These are phyloP conservation scores for Ganoderma sp. DNA, from an alignment of 1,284 basidiomycete species.

Conservation along the genomic window DNA sequence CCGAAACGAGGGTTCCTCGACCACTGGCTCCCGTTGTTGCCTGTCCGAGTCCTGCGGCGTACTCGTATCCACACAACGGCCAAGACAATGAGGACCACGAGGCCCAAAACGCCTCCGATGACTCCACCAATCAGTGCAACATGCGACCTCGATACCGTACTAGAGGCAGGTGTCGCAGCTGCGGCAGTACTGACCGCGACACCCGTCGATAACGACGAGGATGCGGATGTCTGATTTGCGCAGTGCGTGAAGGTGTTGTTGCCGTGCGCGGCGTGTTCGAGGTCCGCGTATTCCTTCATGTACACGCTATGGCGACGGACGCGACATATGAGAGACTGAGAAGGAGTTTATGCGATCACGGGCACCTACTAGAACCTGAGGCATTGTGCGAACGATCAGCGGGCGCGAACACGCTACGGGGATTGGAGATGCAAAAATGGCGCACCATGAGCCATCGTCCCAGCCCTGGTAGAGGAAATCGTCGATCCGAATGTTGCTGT, in stretches of 20 bases:
- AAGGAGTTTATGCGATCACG: background rate
- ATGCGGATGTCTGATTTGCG: slow-evolving; percentile 12
- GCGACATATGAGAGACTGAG: background rate
- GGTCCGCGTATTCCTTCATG: slow-evolving; percentile 21
- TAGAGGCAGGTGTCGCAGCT: background rate
- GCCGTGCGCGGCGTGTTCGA: slow-evolving; percentile 16
- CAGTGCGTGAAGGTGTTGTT: slow-evolving; percentile 28
- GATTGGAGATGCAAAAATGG: background rate
- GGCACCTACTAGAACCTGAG: background rate
- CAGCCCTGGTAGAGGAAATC: slow-evolving; percentile 27
- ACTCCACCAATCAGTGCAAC: background rate
- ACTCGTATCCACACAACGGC: background rate
- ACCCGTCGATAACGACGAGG: background rate
- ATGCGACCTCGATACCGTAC: background rate
- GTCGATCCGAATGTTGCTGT: slow-evolving; percentile 24
- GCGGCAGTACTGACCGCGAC: background rate
- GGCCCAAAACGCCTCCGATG: background rate
- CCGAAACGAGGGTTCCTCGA: background rate
- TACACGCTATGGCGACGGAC: slow-evolving; percentile 12
- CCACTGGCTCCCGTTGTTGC: background rate
- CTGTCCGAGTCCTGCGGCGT: background rate
- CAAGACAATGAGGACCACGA: background rate
- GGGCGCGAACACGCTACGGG: background rate
- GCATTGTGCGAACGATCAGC: background rate
- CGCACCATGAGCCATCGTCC: slow-evolving; percentile 26